Percentiles rank a stretch among this genome's conserved stretches.
These are phyloP conservation scores for Posidonia oceanica DNA, from an alignment of 116 monocot genomes.

Conservation along the genomic window DNA sequence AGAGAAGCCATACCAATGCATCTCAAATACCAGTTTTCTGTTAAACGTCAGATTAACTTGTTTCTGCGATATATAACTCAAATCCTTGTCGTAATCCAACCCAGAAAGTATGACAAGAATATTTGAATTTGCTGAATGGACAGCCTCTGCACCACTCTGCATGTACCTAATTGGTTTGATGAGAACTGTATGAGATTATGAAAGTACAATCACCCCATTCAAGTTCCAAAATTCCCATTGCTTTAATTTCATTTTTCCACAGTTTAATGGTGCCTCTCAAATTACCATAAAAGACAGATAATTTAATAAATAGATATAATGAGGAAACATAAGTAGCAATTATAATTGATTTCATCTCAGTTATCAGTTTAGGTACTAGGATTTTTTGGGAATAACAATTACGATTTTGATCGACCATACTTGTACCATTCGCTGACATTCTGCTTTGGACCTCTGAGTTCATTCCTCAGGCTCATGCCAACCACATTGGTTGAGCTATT, in stretches of 20 bases:
- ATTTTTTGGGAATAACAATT: no score
- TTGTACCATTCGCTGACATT: constrained; percentile 48
- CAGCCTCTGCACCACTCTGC: constrained; percentile 52
- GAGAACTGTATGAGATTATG: no score
- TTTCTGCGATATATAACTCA: constrained; percentile 34
- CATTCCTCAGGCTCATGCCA: constrained; percentile 61
- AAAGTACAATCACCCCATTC: no score
- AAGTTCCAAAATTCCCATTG: no score
- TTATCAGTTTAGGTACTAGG: no score
- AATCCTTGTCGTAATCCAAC: constrained; percentile 53
- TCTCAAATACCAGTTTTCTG: constrained; percentile 62
- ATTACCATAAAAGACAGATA: no score
- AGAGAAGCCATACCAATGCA: constrained; percentile 78
- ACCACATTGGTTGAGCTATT: constrained; percentile 24
- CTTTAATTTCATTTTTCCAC: no score
- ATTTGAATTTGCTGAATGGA: constrained; percentile 53
- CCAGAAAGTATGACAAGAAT: constrained; percentile 74
- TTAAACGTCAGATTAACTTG: constrained; percentile 35
- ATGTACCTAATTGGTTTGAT: constrained; percentile 21
- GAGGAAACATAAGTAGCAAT: no score
- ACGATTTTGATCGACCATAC: no score
- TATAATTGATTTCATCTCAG: no score
- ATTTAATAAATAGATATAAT: no score
- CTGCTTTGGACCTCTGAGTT: constrained; percentile 43
- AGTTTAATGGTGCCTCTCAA: no score